Evolutionary conservation across 2,329 filamentous ascomycete genomes (phyloP).

Genomic region (Arthrobotrys megalospora): DNA sequence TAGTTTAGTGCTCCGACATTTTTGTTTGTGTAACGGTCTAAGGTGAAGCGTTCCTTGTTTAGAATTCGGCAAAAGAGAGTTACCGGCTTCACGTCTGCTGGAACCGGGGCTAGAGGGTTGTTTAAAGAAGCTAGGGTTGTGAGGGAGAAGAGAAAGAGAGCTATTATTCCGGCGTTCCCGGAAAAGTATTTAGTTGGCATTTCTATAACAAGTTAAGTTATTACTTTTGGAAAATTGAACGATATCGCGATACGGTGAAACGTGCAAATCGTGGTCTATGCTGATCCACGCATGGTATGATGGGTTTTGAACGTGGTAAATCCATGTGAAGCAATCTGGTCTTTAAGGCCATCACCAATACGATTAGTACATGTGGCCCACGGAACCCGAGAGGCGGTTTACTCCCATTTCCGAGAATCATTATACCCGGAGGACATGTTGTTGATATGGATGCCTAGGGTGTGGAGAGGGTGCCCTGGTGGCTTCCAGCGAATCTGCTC

Average conservation of each 20-base stretch:
- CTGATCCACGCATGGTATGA: background rate
- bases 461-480: no score
- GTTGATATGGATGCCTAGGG: background rate
- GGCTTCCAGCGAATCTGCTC: background rate
- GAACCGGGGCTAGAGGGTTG: background rate
- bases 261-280: background rate
- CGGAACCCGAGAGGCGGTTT: background rate
- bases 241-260: background rate
- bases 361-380: conserved; percentile 1
- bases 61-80: conserved; percentile 1
- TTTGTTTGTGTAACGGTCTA: conserved; percentile 10
- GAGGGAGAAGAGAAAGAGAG: background rate
- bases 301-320: background rate
- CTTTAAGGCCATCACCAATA: background rate
- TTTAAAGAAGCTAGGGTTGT: background rate
- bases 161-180: background rate
- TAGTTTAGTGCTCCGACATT: conserved; percentile 17
- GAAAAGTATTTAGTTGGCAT: background rate
- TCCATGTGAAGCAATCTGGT: background rate
- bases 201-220: background rate
- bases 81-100: background rate
- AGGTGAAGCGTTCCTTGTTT: conserved; percentile 3
- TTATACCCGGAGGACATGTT: background rate
- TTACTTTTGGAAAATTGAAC: no score
- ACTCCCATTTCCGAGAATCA: background rate